Conservation (phyloP, 1,139 yeast genomes). For the Kodamaea sp. region DNA sequence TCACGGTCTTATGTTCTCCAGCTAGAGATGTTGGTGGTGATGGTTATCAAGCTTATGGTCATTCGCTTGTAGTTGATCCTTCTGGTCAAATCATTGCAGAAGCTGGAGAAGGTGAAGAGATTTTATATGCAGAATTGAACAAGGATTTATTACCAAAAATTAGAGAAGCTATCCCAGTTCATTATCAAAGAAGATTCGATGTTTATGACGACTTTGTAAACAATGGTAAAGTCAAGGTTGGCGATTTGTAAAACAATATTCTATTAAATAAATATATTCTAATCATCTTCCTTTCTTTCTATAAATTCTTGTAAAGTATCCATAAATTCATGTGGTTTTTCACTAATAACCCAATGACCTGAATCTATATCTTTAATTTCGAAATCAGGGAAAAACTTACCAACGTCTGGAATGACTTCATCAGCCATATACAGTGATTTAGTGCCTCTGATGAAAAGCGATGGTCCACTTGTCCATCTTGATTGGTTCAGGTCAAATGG, state of each 20-base stretch:
- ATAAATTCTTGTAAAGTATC: conserved; percentile 56
- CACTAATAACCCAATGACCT: conserved; percentile 91
- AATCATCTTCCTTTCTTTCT: conserved; percentile 49
- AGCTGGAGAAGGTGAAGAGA: conserved; percentile 83
- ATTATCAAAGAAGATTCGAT: conserved; percentile 79
- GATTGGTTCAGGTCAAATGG: conserved; percentile 57
- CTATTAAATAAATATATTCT: not conserved
- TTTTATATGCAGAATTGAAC: conserved; percentile 75
- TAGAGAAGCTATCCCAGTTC: conserved; percentile 74
- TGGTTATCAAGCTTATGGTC: conserved; percentile 90
- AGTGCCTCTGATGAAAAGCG: conserved; percentile 77
- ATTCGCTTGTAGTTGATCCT: conserved; percentile 84
- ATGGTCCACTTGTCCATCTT: conserved; percentile 62
- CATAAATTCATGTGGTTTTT: conserved; percentile 68
- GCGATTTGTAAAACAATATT: conserved; percentile 25
- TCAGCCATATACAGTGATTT: conserved; percentile 81
- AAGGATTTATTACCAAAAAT: conserved; percentile 57
- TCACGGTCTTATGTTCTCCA: conserved; percentile 80
- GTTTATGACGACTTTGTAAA: conserved; percentile 68
- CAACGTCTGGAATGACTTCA: conserved; percentile 72
- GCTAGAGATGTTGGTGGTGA: conserved; percentile 67
- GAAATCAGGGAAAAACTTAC: conserved; percentile 75
- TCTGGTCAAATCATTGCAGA: conserved; percentile 75
- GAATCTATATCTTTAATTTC: conserved; percentile 70
- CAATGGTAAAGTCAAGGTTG: conserved; percentile 37